Conservation (phyloP, 768 basidiomycete species). For the Cystoderma amianthinum region DNA sequence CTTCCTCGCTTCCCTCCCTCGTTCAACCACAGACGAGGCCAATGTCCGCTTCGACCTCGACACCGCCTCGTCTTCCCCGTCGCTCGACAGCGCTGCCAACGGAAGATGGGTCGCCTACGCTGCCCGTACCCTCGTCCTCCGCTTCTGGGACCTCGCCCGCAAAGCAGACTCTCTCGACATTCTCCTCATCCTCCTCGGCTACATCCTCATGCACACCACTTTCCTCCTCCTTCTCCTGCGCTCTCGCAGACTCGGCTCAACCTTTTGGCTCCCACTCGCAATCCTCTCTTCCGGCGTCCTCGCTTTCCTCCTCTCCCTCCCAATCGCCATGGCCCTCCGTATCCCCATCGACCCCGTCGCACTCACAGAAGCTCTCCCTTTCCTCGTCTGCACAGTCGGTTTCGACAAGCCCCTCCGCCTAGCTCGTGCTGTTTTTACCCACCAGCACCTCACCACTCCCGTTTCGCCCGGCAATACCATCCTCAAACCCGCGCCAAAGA, state of each 20-base stretch:
- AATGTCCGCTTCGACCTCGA: constrained; percentile 49
- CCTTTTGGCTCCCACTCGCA: constrained; percentile 51
- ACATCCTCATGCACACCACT: constrained; percentile 92
- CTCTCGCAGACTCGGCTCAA: constrained; percentile 76
- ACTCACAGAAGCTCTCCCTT: constrained; percentile 92
- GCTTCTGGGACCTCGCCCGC: constrained; percentile 84
- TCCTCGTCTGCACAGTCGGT: constrained; percentile 95
- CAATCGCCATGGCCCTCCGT: constrained; percentile 61
- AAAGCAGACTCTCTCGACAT: constrained; percentile 97
- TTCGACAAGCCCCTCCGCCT: constrained; percentile 97
- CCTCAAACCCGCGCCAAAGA: constrained; percentile 73
- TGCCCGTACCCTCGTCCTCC: constrained; percentile 58
- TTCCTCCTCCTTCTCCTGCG: constrained; percentile 89
- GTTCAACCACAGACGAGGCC: constrained; percentile 24
- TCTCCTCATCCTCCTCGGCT: constrained; percentile 87
- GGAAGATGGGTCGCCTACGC: constrained; percentile 91
- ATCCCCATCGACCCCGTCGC: constrained; percentile 92
- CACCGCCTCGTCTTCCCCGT: constrained; percentile 29
- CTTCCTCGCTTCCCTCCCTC: constrained; percentile 32
- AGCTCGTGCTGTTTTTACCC: constrained; percentile 82
- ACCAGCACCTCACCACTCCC: constrained; percentile 55
- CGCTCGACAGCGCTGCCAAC: constrained; percentile 61
- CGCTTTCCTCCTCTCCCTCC: constrained; percentile 79
- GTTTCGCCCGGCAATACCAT: constrained; percentile 14
- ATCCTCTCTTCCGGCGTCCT: constrained; percentile 78